Evolutionary conservation across 2,329 filamentous ascomycete genomes (phyloP), one percentile per base, ranked within the genome.

Genomic region (Biscogniauxia sp.): DNA sequence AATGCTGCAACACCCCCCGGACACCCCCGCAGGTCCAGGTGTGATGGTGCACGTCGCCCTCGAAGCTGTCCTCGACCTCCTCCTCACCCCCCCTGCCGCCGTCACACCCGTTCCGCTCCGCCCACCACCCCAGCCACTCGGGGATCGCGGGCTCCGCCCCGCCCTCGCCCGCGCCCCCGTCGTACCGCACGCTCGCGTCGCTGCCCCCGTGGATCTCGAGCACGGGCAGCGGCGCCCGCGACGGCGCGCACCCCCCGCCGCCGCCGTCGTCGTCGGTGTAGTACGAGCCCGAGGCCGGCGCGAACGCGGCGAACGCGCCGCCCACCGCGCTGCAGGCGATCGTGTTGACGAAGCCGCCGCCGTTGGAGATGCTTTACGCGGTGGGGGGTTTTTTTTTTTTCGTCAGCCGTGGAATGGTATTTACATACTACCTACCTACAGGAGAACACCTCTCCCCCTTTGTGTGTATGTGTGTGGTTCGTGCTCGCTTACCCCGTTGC

Each of bases 291-390:
- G 79, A 79, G 4, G 74, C 76, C 1, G 79, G 71, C 3, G 79
- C 79, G 55, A 81, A 78, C 6, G 78, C 80, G 0, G 76, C 76
- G 68, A 82, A 82, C 23, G 78, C 68, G 3, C 63, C 70, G 20
- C 78, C 78, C 1, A 79, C 72, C 5, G 72, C 62, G 60, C 74
- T 76, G 67, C 80, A 82, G 1, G 80, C 79, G 45, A 82, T 71
- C 0, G 75, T 77, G 28, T 78, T 76, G 37, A 82, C 74, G 65
- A 82, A 82, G 2, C 79, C 80, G 28, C 76, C 79, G 20, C 80
- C 80, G 60, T 78, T 82, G 2, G 80, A 82, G 63, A 78, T 69
- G 17, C 70, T 70, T n/a, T n/a, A n/a, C n/a, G n/a, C n/a, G 19
- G 50, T 17, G 28, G 28, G 28, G 28, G 51, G 23, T 2, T 37